Evolutionary conservation across 1,139 yeast species (phyloP), one percentile per base, ranked within the genome.

Genomic region (Kodamaea plutei): DNA sequence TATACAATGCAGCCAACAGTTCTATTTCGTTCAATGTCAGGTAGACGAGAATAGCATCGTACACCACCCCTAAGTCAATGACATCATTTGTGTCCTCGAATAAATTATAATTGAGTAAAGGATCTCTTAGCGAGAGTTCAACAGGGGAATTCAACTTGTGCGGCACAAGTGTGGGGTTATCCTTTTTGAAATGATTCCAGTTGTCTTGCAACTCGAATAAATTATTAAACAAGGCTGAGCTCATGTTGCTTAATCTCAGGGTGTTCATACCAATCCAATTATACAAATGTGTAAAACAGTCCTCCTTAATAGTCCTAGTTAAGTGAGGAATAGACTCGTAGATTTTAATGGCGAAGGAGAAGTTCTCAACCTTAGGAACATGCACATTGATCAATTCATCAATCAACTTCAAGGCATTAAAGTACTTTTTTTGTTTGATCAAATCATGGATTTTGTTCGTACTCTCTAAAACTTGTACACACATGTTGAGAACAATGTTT

Each of bases 361-460:
- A 84, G 36, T 76, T 76, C 33, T 82, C 79, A 14, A 82, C 80
- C 36, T 83, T 80, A 24, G 79, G 79, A 30, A 84, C 61, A 44
- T 84, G 88, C 25, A 83, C 65, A 35, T 72, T 75, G 1, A 68
- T 59, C 43, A 91, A 63, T 47, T 82, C 93, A 39, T 87, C 91
- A 35, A 88, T 63, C 41, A 84, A 75, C 51, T 87, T 87, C 44
- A 91, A 72, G 0, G 97, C 96, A 39, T 84, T 84, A 56, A 87
- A 91, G 47, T 85, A 84, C 43, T 82, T 81, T 45, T 79, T 76
- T 40, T 73, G 76, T 39, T 77, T 75, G 41, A 88, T 82, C 50
- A 88, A 64, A 30, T 84, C 93, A 51, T 87, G 88, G 33, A 88
- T 85, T 48, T 80, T 83, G 54, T 88, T 89, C 15, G 95, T 84